Conservation (phyloP, 2,329 filamentous ascomycete genomes). For the Fusarium coffeatum region DNA sequence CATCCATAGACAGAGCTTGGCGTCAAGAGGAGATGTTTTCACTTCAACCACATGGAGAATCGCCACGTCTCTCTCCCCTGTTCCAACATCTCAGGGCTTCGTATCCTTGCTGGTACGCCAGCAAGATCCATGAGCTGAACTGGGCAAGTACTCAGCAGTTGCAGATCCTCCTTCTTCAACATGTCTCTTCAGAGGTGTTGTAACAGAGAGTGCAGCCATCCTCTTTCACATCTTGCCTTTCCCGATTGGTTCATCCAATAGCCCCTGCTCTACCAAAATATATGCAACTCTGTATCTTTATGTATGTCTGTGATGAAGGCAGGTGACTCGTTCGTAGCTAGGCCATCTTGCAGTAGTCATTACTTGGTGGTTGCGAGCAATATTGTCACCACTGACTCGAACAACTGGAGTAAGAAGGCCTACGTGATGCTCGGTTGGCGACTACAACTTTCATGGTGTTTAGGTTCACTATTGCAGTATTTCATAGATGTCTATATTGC, state of each 20-base stretch:
- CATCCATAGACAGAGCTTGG: neutral
- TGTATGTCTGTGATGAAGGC: neutral
- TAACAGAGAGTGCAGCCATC: neutral
- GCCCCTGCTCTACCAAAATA: slow-evolving; percentile 2
- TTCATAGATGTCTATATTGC: neutral
- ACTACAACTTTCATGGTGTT: neutral
- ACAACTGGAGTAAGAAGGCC: neutral
- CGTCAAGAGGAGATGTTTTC: neutral
- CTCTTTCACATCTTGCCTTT: neutral
- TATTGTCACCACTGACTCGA: neutral
- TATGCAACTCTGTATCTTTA: slow-evolving; percentile 20
- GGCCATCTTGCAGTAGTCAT: neutral
- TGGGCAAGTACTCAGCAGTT: neutral
- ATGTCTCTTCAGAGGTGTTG: neutral
- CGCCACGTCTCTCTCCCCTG: neutral
- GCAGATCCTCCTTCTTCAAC: neutral
- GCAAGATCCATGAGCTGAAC: neutral
- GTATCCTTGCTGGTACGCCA: neutral
- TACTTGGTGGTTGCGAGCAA: neutral
- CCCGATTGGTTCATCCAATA: slow-evolving; percentile 16
- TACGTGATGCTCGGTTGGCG: neutral
- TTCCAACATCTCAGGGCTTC: neutral
- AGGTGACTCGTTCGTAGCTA: neutral
- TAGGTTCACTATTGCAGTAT: neutral
- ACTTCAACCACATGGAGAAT: neutral